A percentile compares a stretch with the other conserved stretches of the same genome.
phyloP scores from a whole-genome alignment of 2,329 filamentous ascomycete species.

The Westerdykella sp. region DNA sequence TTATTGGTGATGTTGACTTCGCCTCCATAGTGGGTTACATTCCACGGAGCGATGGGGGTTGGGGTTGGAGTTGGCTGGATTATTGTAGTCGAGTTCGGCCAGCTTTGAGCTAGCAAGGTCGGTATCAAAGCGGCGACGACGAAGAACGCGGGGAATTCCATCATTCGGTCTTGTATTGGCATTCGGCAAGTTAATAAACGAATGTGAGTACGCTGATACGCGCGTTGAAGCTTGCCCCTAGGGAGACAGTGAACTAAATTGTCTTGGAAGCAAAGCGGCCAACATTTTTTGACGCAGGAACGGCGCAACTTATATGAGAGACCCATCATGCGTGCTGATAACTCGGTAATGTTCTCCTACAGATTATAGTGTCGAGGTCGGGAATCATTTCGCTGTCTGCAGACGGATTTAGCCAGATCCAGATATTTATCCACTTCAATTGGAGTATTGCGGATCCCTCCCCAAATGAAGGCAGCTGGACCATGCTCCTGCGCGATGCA shows the following conservation, averaged over 20 bases:
- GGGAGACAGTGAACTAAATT: slow-evolving; percentile 1
- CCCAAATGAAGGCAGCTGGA: no score
- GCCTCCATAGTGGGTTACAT: slow-evolving; percentile 13
- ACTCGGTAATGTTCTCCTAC: slow-evolving; percentile 1
- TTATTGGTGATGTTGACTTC: slow-evolving; percentile 15
- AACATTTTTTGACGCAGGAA: slow-evolving; percentile 10
- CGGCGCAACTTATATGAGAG: slow-evolving; percentile 7
- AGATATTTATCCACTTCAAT: slow-evolving; percentile 10
- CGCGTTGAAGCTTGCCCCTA: neutral
- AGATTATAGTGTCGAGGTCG: slow-evolving; percentile 4
- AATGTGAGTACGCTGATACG: neutral
- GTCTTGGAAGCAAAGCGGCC: slow-evolving; percentile 1
- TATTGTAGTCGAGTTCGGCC: slow-evolving; percentile 8
- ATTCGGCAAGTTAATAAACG: neutral
- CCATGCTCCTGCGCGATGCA: no score
- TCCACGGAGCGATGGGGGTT: slow-evolving; percentile 10
- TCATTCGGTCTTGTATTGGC: neutral
- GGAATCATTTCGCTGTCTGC: slow-evolving; percentile 3
- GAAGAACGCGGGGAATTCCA: slow-evolving; percentile 3
- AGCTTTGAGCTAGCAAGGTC: slow-evolving; percentile 9
- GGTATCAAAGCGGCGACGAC: neutral
- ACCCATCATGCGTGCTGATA: slow-evolving; percentile 7
- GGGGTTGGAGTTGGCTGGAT: slow-evolving; percentile 7
- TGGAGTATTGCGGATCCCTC: no score
- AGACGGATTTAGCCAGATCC: slow-evolving; percentile 14